phyloP scores from a whole-genome alignment of 768 basidiomycete species.

The Butyriboletus loyo region DNA sequence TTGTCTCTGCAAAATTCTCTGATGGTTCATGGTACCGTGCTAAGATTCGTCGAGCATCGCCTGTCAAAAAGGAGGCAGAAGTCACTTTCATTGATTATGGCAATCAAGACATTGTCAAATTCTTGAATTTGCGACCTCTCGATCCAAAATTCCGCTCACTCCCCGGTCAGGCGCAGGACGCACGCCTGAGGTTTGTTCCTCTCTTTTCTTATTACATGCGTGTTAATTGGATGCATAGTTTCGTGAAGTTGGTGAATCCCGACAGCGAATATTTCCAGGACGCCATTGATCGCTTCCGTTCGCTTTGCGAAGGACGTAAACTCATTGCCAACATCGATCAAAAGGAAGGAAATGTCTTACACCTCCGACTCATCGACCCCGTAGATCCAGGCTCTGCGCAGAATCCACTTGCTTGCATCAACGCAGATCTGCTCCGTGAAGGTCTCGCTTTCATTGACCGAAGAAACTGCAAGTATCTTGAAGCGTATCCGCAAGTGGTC shows the following conservation, averaged over 20 bases:
- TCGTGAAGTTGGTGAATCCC: slow-evolving; percentile 76
- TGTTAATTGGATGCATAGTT: slow-evolving; percentile 45
- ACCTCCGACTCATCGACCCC: slow-evolving; percentile 93
- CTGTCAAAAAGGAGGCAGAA: slow-evolving; percentile 90
- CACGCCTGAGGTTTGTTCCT: slow-evolving; percentile 69
- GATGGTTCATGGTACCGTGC: slow-evolving; percentile 97
- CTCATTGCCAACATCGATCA: slow-evolving; percentile 95
- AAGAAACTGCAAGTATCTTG: slow-evolving; percentile 70
- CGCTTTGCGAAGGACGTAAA: slow-evolving; percentile 87
- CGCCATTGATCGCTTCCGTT: slow-evolving; percentile 81
- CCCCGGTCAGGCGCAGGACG: slow-evolving; percentile 92
- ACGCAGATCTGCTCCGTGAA: slow-evolving; percentile 85
- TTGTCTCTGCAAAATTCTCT: slow-evolving; percentile 93
- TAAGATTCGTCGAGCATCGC: slow-evolving; percentile 80
- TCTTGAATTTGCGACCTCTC: slow-evolving; percentile 82
- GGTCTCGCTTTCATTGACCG: slow-evolving; percentile 81
- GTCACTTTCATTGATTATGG: slow-evolving; percentile 95
- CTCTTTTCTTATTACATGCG: not conserved
- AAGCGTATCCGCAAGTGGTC: slow-evolving; percentile 64
- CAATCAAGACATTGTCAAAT: slow-evolving; percentile 86
- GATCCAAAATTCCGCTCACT: slow-evolving; percentile 88
- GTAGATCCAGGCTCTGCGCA: slow-evolving; percentile 61
- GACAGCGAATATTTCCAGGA: slow-evolving; percentile 88
- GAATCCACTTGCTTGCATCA: slow-evolving; percentile 77
- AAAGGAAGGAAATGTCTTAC: slow-evolving; percentile 71